These are phyloP conservation scores for Huntiella decipiens DNA, from an alignment of 2,329 filamentous ascomycete genomes.

Conservation along the genomic window DNA sequence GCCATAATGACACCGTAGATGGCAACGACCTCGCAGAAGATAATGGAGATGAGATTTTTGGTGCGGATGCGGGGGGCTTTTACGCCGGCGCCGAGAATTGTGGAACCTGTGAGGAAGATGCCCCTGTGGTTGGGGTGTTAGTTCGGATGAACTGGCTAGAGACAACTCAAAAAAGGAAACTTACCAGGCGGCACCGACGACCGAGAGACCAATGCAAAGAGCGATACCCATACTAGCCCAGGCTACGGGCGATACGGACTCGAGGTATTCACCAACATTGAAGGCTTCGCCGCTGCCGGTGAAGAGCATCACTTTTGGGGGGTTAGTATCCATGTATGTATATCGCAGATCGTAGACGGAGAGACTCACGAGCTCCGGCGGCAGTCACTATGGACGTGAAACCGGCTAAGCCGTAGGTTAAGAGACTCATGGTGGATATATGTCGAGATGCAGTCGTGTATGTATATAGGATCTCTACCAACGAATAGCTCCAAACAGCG, in stretches of 20 bases:
- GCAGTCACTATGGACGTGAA: constrained; percentile 49
- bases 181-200: constrained; percentile 94
- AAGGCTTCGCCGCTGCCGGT: constrained; percentile 90
- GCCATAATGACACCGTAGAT: constrained; percentile 99
- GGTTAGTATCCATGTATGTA: not conserved
- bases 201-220: constrained; percentile 87
- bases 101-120: constrained; percentile 95
- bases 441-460: not conserved
- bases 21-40: constrained; percentile 98
- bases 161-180: constrained; percentile 14
- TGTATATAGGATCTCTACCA: not conserved
- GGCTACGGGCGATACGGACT: constrained; percentile 80
- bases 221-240: constrained; percentile 85
- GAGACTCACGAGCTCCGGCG: constrained; percentile 57
- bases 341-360: not conserved
- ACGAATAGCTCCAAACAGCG: no score
- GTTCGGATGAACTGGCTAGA: not conserved
- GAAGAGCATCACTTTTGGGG: constrained; percentile 84
- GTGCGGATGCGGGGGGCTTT: constrained; percentile 93
- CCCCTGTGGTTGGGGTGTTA: constrained; percentile 41
- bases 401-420: constrained; percentile 51
- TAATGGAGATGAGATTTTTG: constrained; percentile 99
- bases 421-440: constrained; percentile 42
- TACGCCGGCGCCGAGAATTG: constrained; percentile 91
- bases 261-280: constrained; percentile 91